Base-by-base conservation (phyloP, 208 protist genomes). In the Herpetomonas samuelpessoai region DNA sequence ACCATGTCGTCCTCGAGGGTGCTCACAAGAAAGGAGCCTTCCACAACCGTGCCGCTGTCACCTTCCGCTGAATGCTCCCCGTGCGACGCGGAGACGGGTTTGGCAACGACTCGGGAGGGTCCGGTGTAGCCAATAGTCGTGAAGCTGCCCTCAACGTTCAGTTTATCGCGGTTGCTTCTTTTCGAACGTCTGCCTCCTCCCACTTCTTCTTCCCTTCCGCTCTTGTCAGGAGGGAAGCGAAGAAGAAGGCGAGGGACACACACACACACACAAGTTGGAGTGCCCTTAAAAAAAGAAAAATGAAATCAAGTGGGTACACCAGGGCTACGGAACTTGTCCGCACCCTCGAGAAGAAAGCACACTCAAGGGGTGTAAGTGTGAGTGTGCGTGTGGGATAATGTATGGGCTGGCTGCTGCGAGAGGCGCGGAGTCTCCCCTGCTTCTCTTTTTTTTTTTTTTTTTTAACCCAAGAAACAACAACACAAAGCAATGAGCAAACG, bases 1-100 rank as follows among this genome's bases (percentile, higher is more conserved):
- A 88, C 79, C 81, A 91, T 94, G 25, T 62, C 68, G 63, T 75
- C 65, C 1, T 38, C 38, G 24, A 57, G 31, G 26, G 57, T 46
- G 25, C 22, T 0, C 7, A 29, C 10, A 18, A 24, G 21, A 55
- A 25, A 41, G 14, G 16, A 44, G 6, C 35, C 35, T 6, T 41
- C 35, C n/a, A n/a, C n/a, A n/a, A n/a, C n/a, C n/a, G n/a, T n/a
- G 35, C 35, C 35, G 35, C 9, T 18, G 6, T 41, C 9, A 14
- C 35, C 35, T 14, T 41, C 35, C 35, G 9, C 14, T 18, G 9
- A 18, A 14, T 41, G 9, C 9, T 14, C 14, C 9, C 35, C 35
- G 35, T 14, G 6, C 9, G 9, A 18, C 9, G 6, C 35, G 9
- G 35, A 41, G 6, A 14, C 6, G 35, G 35, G 35, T 6, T 6